phyloP scores from a whole-genome alignment of 495 filamentous ascomycete species.

The Poronia punctata region DNA sequence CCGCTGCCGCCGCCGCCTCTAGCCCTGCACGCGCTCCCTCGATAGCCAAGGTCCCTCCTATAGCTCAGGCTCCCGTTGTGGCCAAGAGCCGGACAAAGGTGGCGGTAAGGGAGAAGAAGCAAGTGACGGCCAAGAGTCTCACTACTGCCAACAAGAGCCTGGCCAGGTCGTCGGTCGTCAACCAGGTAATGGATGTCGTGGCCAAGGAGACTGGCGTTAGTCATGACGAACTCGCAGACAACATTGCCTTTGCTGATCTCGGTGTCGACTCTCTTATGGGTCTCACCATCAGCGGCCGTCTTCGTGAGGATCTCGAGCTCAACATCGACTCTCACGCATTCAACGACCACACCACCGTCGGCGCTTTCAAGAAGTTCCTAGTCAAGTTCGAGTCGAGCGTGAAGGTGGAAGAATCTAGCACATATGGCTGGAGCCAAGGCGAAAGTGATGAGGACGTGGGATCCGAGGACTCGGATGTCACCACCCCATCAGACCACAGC shows the following conservation, averaged over 20 bases:
- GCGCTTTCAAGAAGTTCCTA: slow-evolving; percentile 54
- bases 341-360: slow-evolving; percentile 48
- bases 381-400: slow-evolving; percentile 36
- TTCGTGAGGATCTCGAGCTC: slow-evolving; percentile 52
- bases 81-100: too few species aligned
- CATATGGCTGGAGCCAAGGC: slow-evolving; percentile 27
- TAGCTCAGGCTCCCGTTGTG: too few species aligned
- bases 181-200: slow-evolving; percentile 54
- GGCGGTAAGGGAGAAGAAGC: slow-evolving; percentile 39
- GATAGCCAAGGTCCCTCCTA: slow-evolving; percentile 35
- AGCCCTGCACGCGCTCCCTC: slow-evolving; percentile 29
- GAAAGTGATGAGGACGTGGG: slow-evolving; percentile 38
- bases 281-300: slow-evolving; percentile 44
- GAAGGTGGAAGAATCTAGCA: slow-evolving; percentile 23
- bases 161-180: slow-evolving; percentile 25
- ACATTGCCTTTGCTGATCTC: slow-evolving; percentile 47
- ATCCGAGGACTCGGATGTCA: slow-evolving; percentile 39
- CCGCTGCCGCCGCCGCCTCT: slow-evolving; percentile 22
- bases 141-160: slow-evolving; percentile 37
- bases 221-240: slow-evolving; percentile 51
- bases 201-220: slow-evolving; percentile 60
- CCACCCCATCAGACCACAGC: slow-evolving; percentile 40
- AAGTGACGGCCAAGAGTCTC: slow-evolving; percentile 36
- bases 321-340: slow-evolving; percentile 49
- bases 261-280: slow-evolving; percentile 58